Percentiles rank a stretch among this genome's conserved stretches.
phyloP scores from a whole-genome alignment of 1,284 basidiomycete species.

The Papiliotrema fonsecae region DNA sequence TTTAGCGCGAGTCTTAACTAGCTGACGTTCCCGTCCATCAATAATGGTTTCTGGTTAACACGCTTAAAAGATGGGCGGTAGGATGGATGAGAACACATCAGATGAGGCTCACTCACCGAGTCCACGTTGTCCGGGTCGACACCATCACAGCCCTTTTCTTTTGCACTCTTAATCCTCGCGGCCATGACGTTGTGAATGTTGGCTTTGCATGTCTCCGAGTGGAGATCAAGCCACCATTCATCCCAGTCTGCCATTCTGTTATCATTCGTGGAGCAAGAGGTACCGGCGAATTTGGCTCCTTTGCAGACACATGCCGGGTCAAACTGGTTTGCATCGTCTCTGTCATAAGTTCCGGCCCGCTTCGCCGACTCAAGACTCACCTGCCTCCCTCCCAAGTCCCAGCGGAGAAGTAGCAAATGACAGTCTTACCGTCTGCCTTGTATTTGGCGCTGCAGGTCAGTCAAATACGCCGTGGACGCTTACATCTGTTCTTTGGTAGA shows the following conservation, averaged over 20 bases:
- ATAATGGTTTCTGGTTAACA: no score
- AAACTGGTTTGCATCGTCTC: conserved; percentile 18
- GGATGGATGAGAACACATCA: no score
- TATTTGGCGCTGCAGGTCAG: conserved; percentile 9
- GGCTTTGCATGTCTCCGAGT: conserved; percentile 18
- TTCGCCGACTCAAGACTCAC: conserved; percentile 1
- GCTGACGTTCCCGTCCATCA: neutral
- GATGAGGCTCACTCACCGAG: conserved; percentile 10
- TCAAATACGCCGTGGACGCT: neutral
- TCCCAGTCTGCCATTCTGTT: conserved; percentile 33
- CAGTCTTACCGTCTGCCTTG: conserved; percentile 32
- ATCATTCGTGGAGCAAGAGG: conserved; percentile 7
- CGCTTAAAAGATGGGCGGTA: no score
- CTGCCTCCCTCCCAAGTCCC: conserved; percentile 34
- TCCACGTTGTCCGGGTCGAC: conserved; percentile 47
- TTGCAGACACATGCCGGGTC: conserved; percentile 26
- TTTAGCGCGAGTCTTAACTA: neutral
- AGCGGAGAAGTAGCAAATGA: conserved; percentile 45
- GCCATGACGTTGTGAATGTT: conserved; percentile 24
- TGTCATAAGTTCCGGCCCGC: neutral
- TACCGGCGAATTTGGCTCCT: conserved; percentile 11
- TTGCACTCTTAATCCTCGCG: conserved; percentile 28
- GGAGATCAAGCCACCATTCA: conserved; percentile 38
- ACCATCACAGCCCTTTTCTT: conserved; percentile 41
- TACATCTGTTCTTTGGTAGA: conserved; percentile 16